phyloP scores from a whole-genome alignment of 192 early-diverging fungal species.

The Phycomyces nitens region DNA sequence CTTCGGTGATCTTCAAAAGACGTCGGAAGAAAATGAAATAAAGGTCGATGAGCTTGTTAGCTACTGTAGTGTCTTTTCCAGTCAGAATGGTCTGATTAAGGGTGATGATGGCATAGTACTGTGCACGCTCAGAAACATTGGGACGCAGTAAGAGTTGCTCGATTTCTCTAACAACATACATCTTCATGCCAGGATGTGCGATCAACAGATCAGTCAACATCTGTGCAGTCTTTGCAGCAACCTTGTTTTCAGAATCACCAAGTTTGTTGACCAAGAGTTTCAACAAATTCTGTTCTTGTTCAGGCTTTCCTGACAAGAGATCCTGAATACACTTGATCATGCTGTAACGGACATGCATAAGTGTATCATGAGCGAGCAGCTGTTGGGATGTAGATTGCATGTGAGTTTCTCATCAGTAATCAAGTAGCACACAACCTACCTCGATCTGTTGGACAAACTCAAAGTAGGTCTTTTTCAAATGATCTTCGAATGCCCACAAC shows the following conservation, averaged over 20 bases:
- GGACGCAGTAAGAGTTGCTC: constrained; percentile 83
- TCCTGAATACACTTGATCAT: constrained; percentile 74
- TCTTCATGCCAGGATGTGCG: constrained; percentile 81
- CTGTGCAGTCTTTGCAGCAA: constrained; percentile 80
- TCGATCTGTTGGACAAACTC: constrained; percentile 89
- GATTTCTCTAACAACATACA: constrained; percentile 81
- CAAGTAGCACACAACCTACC: constrained; percentile 35
- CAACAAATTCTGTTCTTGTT: constrained; percentile 95
- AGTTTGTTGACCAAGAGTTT: constrained; percentile 92
- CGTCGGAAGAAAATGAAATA: constrained; percentile 91
- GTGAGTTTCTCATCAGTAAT: neutral
- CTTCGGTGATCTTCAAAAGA: constrained; percentile 57
- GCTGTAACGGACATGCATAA: constrained; percentile 79
- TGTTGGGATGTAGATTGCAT: constrained; percentile 17
- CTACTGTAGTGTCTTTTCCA: constrained; percentile 65
- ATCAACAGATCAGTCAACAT: constrained; percentile 74
- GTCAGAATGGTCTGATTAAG: constrained; percentile 89
- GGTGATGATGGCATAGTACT: constrained; percentile 89
- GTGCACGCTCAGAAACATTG: constrained; percentile 70
- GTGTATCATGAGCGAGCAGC: constrained; percentile 80
- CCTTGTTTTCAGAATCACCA: constrained; percentile 85
- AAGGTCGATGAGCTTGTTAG: constrained; percentile 81
- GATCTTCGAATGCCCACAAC: constrained; percentile 93
- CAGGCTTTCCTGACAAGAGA: constrained; percentile 82
- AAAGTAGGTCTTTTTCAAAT: constrained; percentile 87